These are phyloP conservation scores for Metarhizium humberi DNA, from an alignment of 2,329 filamentous ascomycete genomes.

Conservation along the genomic window DNA sequence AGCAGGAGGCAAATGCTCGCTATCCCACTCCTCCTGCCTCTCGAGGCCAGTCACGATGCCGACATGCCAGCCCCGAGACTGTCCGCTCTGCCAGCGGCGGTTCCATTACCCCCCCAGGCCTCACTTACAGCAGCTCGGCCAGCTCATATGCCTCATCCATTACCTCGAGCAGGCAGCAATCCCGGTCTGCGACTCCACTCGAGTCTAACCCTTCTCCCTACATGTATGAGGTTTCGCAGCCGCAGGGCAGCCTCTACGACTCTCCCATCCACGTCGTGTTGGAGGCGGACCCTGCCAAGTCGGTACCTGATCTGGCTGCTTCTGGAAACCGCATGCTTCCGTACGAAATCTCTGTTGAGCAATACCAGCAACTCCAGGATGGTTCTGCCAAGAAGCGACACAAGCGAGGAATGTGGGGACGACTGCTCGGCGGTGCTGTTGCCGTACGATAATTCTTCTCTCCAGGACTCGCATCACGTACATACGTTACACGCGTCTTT, in stretches of 20 bases:
- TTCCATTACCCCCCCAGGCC: slow-evolving; percentile 35
- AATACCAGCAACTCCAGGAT: slow-evolving; percentile 41
- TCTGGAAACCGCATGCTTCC: slow-evolving; percentile 32
- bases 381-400: slow-evolving; percentile 38
- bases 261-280: slow-evolving; percentile 39
- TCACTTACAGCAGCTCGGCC: slow-evolving; percentile 39
- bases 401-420: slow-evolving; percentile 42
- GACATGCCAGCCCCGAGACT: slow-evolving; percentile 30
- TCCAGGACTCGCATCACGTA: neutral
- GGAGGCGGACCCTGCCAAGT: slow-evolving; percentile 29
- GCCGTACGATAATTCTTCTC: slow-evolving; percentile 22
- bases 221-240: slow-evolving; percentile 21
- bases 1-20: slow-evolving; percentile 27
- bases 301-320: slow-evolving; percentile 12
- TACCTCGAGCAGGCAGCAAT: slow-evolving; percentile 38
- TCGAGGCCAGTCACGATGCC: slow-evolving; percentile 32
- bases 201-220: slow-evolving; percentile 35
- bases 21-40: slow-evolving; percentile 39
- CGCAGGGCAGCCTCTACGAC: slow-evolving; percentile 35
- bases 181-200: slow-evolving; percentile 43
- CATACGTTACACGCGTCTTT: no score
- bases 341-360: slow-evolving; percentile 46
- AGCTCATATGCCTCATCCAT: slow-evolving; percentile 40
- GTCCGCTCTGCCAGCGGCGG: slow-evolving; percentile 28
- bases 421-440: slow-evolving; percentile 39